A percentile compares a stretch with the other conserved stretches of the same genome.
phyloP scores from a whole-genome alignment of 2,329 filamentous ascomycete species.

The Exophiala aquamarina region DNA sequence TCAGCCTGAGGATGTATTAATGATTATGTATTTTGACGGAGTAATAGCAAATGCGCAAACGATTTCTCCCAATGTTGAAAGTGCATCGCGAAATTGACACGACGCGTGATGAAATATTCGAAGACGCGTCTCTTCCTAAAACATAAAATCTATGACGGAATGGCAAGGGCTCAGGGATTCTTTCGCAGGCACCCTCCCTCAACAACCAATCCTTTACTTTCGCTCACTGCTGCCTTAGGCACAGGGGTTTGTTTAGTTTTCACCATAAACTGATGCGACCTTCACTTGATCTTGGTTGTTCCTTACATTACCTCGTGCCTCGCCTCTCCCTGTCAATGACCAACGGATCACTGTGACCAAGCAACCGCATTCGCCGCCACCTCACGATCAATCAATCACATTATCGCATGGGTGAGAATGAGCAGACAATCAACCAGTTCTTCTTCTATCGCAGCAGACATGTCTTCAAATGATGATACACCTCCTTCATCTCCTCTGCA shows the following conservation, averaged over 20 bases:
- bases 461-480: constrained; percentile 17
- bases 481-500: constrained; percentile 14
- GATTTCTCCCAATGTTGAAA: neutral
- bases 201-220: neutral
- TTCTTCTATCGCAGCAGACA: constrained; percentile 9
- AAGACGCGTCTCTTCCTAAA: constrained; percentile 1
- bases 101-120: neutral
- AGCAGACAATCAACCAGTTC: constrained; percentile 9
- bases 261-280: neutral
- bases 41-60: neutral
- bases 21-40: too few species aligned
- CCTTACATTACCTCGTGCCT: too few species aligned
- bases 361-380: neutral
- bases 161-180: neutral
- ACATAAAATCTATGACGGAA: constrained; percentile 1
- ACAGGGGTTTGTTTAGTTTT: neutral
- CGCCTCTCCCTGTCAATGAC: neutral
- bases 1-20: too few species aligned
- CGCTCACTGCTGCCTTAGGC: neutral
- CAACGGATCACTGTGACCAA: neutral
- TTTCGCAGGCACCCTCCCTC: neutral
- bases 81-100: constrained; percentile 1
- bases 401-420: constrained; percentile 3
- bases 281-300: neutral
- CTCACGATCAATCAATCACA: too few species aligned